phyloP scores from a whole-genome alignment of 306 rosid species.

The Vicia faba region DNA sequence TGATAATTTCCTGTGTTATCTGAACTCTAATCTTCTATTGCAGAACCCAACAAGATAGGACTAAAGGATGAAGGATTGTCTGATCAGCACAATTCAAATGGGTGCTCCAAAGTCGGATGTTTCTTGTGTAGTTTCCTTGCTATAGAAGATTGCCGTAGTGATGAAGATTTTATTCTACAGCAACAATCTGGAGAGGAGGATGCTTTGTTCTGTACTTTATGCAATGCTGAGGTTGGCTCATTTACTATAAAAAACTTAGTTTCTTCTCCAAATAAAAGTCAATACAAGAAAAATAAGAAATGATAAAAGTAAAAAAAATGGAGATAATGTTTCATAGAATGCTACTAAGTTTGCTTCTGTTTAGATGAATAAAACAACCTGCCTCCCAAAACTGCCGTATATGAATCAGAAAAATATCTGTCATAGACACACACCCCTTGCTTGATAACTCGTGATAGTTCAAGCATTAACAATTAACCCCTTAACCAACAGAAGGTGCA shows the following conservation, averaged over 20 bases:
- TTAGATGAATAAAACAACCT: slow-evolving; percentile 1
- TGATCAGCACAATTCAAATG: slow-evolving; percentile 45
- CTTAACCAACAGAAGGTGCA: background rate
- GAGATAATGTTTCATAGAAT: slow-evolving; percentile 6
- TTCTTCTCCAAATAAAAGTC: slow-evolving; percentile 26
- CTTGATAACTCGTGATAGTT: slow-evolving; percentile 11
- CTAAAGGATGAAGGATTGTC: slow-evolving; percentile 44
- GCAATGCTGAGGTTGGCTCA: slow-evolving; percentile 73
- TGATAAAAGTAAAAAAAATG: background rate
- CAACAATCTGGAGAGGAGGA: slow-evolving; percentile 69
- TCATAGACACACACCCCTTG: background rate
- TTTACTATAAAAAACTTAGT: slow-evolving; percentile 31
- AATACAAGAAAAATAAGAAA: slow-evolving; percentile 14
- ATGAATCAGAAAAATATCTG: background rate
- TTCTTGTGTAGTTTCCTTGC: slow-evolving; percentile 65
- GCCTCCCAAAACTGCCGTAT: slow-evolving; percentile 12
- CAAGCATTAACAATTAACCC: background rate
- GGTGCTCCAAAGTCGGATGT: slow-evolving; percentile 62
- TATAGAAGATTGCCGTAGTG: slow-evolving; percentile 63
- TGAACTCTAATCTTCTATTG: slow-evolving; percentile 44
- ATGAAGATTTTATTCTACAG: slow-evolving; percentile 57
- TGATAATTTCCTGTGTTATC: slow-evolving; percentile 10
- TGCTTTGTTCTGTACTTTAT: slow-evolving; percentile 78
- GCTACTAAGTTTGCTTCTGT: slow-evolving; percentile 11
- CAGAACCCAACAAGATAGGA: slow-evolving; percentile 61